These are phyloP conservation scores for Knoxia roxburghii DNA, from an alignment of 257 asterid genomes.

Conservation along the genomic window DNA sequence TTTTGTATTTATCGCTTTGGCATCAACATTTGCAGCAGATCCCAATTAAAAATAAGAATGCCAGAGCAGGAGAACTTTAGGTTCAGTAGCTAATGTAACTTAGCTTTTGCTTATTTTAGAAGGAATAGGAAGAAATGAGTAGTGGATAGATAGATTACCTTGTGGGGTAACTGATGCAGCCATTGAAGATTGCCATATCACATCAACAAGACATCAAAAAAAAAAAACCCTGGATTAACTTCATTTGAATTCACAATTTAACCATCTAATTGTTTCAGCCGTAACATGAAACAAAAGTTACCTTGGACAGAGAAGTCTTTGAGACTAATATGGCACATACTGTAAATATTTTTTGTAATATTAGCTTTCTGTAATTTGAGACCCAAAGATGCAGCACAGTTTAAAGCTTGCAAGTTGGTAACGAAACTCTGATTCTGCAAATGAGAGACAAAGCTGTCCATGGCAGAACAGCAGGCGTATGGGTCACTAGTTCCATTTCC, in stretches of 20 bases:
- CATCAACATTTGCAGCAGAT: background rate
- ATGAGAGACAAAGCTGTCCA: constrained; percentile 73
- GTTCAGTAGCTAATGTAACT: background rate
- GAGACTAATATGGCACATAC: constrained; percentile 75
- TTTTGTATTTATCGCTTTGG: background rate
- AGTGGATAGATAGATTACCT: constrained; percentile 41
- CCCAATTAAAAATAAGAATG: background rate
- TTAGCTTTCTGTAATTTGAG: constrained; percentile 62
- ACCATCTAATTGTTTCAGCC: background rate
- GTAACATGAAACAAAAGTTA: constrained; percentile 26
- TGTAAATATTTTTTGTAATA: constrained; percentile 60
- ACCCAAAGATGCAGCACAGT: constrained; percentile 92
- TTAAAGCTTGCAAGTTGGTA: constrained; percentile 93
- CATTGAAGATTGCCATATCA: constrained; percentile 30
- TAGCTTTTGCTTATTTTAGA: constrained; percentile 1
- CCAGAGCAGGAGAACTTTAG: background rate
- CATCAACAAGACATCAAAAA: constrained; percentile 28
- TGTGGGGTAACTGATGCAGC: constrained; percentile 60
- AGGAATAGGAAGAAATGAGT: background rate
- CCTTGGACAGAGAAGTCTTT: constrained; percentile 99
- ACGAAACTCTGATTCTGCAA: constrained; percentile 92
- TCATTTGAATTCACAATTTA: constrained; percentile 4
- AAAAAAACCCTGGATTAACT: constrained; percentile 26
- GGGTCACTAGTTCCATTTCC: constrained; percentile 41
- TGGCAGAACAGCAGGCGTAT: constrained; percentile 59